Evolutionary conservation across 306 rosid genomes (phyloP), one percentile per base, ranked within the genome.

Genomic region (Betula pendula): DNA sequence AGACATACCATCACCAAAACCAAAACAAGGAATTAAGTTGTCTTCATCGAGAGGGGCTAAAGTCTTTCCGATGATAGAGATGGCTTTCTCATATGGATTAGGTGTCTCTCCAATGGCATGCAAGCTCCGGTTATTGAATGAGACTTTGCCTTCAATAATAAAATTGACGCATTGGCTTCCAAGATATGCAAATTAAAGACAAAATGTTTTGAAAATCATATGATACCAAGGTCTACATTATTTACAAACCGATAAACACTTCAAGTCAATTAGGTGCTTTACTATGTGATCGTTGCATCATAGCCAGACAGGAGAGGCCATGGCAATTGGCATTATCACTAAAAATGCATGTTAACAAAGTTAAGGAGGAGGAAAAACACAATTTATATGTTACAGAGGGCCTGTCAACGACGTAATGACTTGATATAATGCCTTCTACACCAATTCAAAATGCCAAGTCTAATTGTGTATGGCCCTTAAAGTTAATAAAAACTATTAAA

Each of bases 21-120:
- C 98, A 79, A 88, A 94, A 58, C 98, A 94, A 84, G 98, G 97
- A 81, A 94, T 94, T 76, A 94, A 85, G 84, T 89, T 90, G 78
- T 94, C 98, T 47, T 94, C 98, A 75, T 92, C 97, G 73, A 94
- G 92, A 43, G 98, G 95, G 71, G 98, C 89, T 83, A 94, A 76
- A 60, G 98, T 94, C 82, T 90, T 94, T 74, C 98, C 97, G 31
- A 92, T 71, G 43, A 94, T 87, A 1, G 94, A 72, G 45, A 94
- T 83, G 5, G 98, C 97, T 68, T 88, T 90, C 84, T 92, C 97
- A 67, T 94, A 94, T 1, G 98, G 98, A 81, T 94, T 94, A 3
- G 98, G 93, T 22, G 85, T 69, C 58, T 67, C 73, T 33, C 96
- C 92, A 79, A 92, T 79, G 24, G 92, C 87, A 79, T 94, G 98